These are phyloP conservation scores for Pichia inconspicua DNA, from an alignment of 1,139 yeast species.

Conservation along the genomic window DNA sequence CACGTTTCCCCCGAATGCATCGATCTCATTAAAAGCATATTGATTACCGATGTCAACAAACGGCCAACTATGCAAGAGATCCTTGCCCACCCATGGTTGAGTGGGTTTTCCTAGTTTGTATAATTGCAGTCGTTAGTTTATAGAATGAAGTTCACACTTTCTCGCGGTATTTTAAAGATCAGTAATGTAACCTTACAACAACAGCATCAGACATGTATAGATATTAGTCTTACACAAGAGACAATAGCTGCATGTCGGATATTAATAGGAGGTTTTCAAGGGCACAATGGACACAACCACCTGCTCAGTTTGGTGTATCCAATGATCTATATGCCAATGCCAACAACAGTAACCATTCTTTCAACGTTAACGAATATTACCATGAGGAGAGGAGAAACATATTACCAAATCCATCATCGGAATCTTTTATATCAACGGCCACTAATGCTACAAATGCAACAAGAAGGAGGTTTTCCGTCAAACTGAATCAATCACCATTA, in stretches of 20 bases:
- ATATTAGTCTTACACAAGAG: not conserved
- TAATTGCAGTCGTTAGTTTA: not conserved
- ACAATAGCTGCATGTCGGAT: conserved; percentile 2
- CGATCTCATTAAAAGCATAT: conserved; percentile 52
- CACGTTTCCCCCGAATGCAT: conserved; percentile 53
- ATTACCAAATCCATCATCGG: conserved; percentile 4
- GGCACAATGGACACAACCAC: conserved; percentile 1
- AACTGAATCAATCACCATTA: conserved; percentile 8
- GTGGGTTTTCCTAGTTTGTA: conserved; percentile 10
- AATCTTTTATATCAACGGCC: conserved; percentile 9
- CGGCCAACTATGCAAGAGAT: conserved; percentile 74
- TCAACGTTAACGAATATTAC: conserved; percentile 8
- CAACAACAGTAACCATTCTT: conserved; percentile 1
- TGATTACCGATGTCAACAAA: conserved; percentile 52
- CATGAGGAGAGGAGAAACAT: not conserved
- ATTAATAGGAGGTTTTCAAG: conserved; percentile 8
- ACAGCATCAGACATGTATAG: no score
- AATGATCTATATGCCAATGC: not conserved
- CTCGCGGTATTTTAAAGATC: no score
- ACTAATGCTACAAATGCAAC: conserved; percentile 10
- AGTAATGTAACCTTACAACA: no score
- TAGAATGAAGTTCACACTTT: not conserved
- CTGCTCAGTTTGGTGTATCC: not conserved
- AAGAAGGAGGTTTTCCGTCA: conserved; percentile 14
- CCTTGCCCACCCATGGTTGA: conserved; percentile 60